phyloP scores from a whole-genome alignment of 768 basidiomycete genomes.

The Boletus pseudo-olivaceus region DNA sequence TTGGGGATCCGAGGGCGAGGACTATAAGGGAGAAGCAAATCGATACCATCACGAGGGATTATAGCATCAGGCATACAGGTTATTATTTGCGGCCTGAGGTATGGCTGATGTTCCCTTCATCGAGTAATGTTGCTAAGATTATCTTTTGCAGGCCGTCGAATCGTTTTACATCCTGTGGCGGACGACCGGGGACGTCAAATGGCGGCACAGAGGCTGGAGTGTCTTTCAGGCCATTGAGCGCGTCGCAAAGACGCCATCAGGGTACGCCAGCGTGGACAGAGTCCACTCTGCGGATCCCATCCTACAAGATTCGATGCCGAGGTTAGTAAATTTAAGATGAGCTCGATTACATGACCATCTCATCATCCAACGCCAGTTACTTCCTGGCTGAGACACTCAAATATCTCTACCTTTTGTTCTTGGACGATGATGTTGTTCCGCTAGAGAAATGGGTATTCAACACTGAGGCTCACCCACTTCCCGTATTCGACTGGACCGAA shows the following conservation, averaged over 20 bases:
- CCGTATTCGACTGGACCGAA: constrained; percentile 61
- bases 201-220: constrained; percentile 69
- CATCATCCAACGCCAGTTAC: constrained; percentile 32
- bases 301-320: constrained; percentile 65
- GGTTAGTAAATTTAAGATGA: constrained; percentile 40
- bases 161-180: constrained; percentile 71
- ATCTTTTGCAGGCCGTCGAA: constrained; percentile 56
- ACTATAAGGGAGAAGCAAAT: constrained; percentile 18
- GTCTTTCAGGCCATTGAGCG: constrained; percentile 66
- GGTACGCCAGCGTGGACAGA: constrained; percentile 56
- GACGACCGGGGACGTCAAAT: constrained; percentile 60
- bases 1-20: constrained; percentile 20
- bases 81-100: constrained; percentile 76
- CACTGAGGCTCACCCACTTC: constrained; percentile 76
- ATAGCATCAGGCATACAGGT: constrained; percentile 39
- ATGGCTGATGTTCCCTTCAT: constrained; percentile 10
- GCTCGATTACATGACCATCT: background rate
- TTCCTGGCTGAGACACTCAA: constrained; percentile 64
- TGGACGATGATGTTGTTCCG: constrained; percentile 56
- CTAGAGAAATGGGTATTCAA: constrained; percentile 59
- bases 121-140: background rate
- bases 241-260: constrained; percentile 52
- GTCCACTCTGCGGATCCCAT: constrained; percentile 43
- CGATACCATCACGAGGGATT: constrained; percentile 46
- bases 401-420: constrained; percentile 71